A percentile compares a stretch with the other conserved stretches of the same genome.
These are phyloP conservation scores for Helichrysum umbraculigerum DNA, from an alignment of 129 eudicot genomes.

Conservation along the genomic window DNA sequence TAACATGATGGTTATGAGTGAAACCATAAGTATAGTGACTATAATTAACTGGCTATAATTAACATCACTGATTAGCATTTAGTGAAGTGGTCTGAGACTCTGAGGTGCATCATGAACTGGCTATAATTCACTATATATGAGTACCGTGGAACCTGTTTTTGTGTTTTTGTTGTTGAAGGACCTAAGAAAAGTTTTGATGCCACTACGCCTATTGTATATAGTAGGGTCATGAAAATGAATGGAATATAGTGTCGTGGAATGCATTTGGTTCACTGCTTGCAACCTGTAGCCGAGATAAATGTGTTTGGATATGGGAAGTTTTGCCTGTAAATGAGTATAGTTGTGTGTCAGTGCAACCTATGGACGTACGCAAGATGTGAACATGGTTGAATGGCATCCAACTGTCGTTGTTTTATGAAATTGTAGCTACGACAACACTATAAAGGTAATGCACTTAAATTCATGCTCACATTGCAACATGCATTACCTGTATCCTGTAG, in stretches of 20 bases:
- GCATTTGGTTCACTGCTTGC: conserved; percentile 88
- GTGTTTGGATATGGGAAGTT: conserved; percentile 97
- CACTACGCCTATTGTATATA: conserved; percentile 66
- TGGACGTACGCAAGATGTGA: conserved; percentile 97
- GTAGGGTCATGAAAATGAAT: conserved; percentile 99
- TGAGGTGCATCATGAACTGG: too few species aligned
- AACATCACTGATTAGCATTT: too few species aligned
- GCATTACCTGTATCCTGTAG: not conserved
- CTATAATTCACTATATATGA: not conserved
- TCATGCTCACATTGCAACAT: not conserved
- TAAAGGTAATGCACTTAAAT: conserved; percentile 55
- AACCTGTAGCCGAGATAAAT: conserved; percentile 91
- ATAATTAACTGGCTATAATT: too few species aligned
- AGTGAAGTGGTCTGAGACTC: too few species aligned
- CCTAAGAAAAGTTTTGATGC: conserved; percentile 64
- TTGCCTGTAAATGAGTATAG: conserved; percentile 81
- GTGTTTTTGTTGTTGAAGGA: not conserved
- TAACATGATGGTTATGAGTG: too few species aligned
- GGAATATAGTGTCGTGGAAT: conserved; percentile 92
- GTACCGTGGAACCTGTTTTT: not conserved
- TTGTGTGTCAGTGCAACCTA: conserved; percentile 71
- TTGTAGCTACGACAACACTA: conserved; percentile 88
- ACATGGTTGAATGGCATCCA: conserved; percentile 98
- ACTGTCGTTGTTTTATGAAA: conserved; percentile 66
- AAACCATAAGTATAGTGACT: too few species aligned